Conservation (phyloP, 169 alveolate genomes). For the Eimeria mitis region DNA sequence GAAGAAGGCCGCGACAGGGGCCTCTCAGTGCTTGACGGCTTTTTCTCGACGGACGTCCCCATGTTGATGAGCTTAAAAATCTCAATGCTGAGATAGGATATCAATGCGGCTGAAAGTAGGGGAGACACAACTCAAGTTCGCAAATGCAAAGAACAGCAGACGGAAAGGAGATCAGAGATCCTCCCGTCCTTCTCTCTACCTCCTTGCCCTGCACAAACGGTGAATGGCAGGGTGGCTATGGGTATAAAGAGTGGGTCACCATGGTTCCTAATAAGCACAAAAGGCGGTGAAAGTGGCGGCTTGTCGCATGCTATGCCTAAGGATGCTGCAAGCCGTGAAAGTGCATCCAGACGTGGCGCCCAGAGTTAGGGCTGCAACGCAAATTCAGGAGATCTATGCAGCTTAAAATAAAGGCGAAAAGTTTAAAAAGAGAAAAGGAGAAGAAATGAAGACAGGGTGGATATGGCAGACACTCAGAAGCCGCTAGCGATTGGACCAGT, state of each 20-base stretch:
- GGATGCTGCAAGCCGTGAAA: not conserved
- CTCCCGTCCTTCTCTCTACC: not conserved
- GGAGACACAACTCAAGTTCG: too few relatives aligned
- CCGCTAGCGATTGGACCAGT: conserved; percentile 8
- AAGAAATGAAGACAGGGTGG: not conserved
- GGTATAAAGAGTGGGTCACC: not conserved
- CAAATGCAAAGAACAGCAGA: not conserved
- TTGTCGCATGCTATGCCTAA: not conserved
- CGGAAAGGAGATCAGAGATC: not conserved
- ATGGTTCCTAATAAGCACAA: not conserved
- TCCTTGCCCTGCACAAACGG: too few relatives aligned
- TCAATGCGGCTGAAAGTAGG: not conserved
- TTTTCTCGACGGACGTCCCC: not conserved
- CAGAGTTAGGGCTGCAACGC: not conserved
- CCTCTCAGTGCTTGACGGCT: not conserved
- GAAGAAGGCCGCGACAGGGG: conserved; percentile 12
- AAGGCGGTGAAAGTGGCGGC: not conserved
- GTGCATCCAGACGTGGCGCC: not conserved
- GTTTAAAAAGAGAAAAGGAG: not conserved
- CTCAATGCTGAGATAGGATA: not conserved
- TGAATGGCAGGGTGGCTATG: not conserved
- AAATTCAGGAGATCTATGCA: not conserved
- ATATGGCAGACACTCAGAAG: not conserved
- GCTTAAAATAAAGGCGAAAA: not conserved
- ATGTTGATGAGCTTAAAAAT: not conserved